Percentiles rank a stretch among this genome's conserved stretches.
Evolutionary conservation across 164 flowering plant species (phyloP).

Genomic region (Buxus sempervirens): DNA sequence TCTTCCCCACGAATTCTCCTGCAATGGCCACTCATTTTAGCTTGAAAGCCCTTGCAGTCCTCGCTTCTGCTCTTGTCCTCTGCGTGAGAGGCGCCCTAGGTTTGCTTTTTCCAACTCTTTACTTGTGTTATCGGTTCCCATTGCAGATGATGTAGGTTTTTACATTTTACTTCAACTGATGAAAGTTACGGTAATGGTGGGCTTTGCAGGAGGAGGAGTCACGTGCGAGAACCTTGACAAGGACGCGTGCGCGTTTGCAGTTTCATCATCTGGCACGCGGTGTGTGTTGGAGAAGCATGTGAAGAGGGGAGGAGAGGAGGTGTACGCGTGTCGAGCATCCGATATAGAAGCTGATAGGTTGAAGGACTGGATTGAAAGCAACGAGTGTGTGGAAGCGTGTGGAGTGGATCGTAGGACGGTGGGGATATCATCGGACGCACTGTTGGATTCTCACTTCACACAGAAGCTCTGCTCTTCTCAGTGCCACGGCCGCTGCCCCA

Average conservation of each 20-base stretch:
- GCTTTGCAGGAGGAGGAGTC: constrained; percentile 37
- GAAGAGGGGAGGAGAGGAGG: constrained; percentile 37
- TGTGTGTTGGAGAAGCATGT: constrained; percentile 66
- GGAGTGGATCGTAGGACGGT: constrained; percentile 46
- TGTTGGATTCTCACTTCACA: constrained; percentile 50
- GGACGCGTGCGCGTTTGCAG: constrained; percentile 53
- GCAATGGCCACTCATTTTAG: constrained; percentile 17
- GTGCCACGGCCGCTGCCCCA: constrained; percentile 61
- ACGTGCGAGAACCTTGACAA: constrained; percentile 43
- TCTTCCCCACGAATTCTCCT: neutral
- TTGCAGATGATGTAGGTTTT: too few species aligned
- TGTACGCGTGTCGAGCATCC: constrained; percentile 43
- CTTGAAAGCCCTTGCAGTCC: constrained; percentile 11
- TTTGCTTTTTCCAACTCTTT: constrained; percentile 3
- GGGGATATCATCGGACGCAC: constrained; percentile 70
- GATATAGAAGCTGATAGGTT: constrained; percentile 52
- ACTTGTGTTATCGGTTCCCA: neutral
- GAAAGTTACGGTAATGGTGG: neutral
- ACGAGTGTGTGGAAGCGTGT: constrained; percentile 51
- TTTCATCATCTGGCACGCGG: constrained; percentile 55
- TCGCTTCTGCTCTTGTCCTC: constrained; percentile 25
- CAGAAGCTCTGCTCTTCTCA: too few species aligned
- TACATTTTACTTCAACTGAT: neutral
- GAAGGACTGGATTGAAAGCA: constrained; percentile 47
- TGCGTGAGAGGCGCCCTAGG: constrained; percentile 25